A percentile compares a stretch with the other conserved stretches of the same genome.
phyloP scores from a whole-genome alignment of 495 filamentous ascomycete genomes.

The Penicillium atrosanguineum region DNA sequence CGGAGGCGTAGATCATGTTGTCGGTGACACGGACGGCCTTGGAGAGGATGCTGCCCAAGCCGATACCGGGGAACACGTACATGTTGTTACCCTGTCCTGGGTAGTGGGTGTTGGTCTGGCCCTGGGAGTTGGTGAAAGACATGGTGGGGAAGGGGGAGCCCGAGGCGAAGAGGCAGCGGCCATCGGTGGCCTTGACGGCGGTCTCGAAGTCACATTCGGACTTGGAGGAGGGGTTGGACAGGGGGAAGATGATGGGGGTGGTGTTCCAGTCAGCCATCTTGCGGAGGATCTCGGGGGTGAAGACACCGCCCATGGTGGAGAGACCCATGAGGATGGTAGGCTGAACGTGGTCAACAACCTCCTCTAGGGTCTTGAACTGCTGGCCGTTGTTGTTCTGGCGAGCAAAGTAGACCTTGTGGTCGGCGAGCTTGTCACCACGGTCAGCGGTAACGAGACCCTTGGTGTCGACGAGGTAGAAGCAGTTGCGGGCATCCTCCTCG shows the following conservation, averaged over 20 bases:
- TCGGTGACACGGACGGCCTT: conserved; percentile 88
- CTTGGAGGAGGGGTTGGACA: conserved; percentile 92
- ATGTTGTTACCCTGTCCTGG: conserved; percentile 93
- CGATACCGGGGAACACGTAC: conserved; percentile 98
- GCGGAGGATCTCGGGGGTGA: conserved; percentile 81
- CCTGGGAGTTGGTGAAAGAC: conserved; percentile 55
- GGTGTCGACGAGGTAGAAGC: conserved; percentile 98
- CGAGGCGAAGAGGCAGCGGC: conserved; percentile 87
- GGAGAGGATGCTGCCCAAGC: conserved; percentile 88
- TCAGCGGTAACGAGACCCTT: conserved; percentile 93
- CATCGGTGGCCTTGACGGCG: conserved; percentile 84
- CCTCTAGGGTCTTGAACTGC: conserved; percentile 85
- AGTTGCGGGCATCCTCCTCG: conserved; percentile 82
- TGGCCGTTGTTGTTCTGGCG: conserved; percentile 87
- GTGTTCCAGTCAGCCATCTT: conserved; percentile 82
- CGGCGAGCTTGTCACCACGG: conserved; percentile 88
- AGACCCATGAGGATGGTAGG: conserved; percentile 93
- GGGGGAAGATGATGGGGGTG: conserved; percentile 85
- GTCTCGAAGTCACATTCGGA: conserved; percentile 96
- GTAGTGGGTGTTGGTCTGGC: conserved; percentile 66
- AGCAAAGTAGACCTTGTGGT: conserved; percentile 98
- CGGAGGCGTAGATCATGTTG: conserved; percentile 90
- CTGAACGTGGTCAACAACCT: conserved; percentile 89
- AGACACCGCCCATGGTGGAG: conserved; percentile 90
- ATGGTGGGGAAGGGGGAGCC: conserved; percentile 88